Base-by-base conservation (phyloP, 2,329 filamentous ascomycete species). In the Thielaviopsis euricoi region DNA sequence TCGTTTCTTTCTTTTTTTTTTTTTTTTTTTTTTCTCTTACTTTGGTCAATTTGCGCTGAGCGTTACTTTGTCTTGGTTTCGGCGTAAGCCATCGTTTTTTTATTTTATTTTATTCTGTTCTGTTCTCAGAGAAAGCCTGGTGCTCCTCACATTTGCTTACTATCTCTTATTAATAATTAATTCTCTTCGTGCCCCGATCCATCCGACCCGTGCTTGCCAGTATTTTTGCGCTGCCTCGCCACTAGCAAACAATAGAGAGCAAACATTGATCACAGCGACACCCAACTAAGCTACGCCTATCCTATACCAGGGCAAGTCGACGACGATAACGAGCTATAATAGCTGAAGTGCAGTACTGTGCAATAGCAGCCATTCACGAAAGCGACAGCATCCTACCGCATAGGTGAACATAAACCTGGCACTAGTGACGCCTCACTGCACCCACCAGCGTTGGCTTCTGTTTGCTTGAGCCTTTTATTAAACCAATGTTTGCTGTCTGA, bases 401-500 rank as follows among this genome's bases (percentile, higher is more conserved):
- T 7, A 43, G 29, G 29, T 10, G n/a, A 43, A n/a, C 37, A 5
- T 15, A n/a, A 43, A 43, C 17, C 29, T 33, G 12, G 17, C 37
- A 43, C 37, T 43, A 43, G 37, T 43, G 37, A 43, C 37, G 37
- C 37, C 37, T 43, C 37, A 43, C n/a, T 15, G n/a, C 37, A 10
- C 29, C 29, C 12, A 33, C 5, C 29, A 33, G 29, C 7, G 21
- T 21, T 52, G 49, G 49, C 51, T 52, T 52, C 25, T 17, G 23
- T 33, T 48, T 49, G 17, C 21, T 48, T 29, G n/a, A 43, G 19
- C 17, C 19, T 40, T 40, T 51, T 57, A 29, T 49, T 50, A 43
- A 25, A 33, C 29, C 40, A 43, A 52, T 58, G 57, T 58, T 58
- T 58, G 57, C 52, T 58, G 52, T 58, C 57, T 25, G 57, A 58